Conservation (phyloP, 2,329 filamentous ascomycete genomes). For the Fusarium cicatricum region DNA sequence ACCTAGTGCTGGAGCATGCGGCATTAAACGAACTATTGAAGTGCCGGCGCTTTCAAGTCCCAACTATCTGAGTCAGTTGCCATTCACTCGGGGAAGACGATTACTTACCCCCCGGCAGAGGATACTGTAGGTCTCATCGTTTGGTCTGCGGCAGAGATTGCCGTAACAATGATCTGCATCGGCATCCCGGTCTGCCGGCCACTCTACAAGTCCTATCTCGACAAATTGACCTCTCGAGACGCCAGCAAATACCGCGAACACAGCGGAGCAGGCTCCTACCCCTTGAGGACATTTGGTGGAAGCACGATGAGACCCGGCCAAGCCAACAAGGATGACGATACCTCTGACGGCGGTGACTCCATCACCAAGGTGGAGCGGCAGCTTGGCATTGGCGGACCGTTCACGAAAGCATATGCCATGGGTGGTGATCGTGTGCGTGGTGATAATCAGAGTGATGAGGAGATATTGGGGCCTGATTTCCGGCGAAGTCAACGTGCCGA, state of each 20-base stretch:
- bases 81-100: not conserved
- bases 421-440: not conserved
- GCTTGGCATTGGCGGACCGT: constrained; percentile 1
- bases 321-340: not conserved
- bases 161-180: constrained; percentile 52
- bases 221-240: constrained; percentile 34
- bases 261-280: constrained; percentile 20
- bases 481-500: constrained; percentile 15
- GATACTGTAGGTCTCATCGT: constrained; percentile 48
- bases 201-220: constrained; percentile 43
- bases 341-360: constrained; percentile 6
- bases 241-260: constrained; percentile 30
- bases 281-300: constrained; percentile 29
- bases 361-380: constrained; percentile 17
- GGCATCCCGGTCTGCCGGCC: constrained; percentile 52
- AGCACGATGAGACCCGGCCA: constrained; percentile 3
- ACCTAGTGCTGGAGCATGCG: constrained; percentile 41
- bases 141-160: constrained; percentile 51
- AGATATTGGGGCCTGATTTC: constrained; percentile 32
- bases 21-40: constrained; percentile 42
- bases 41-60: constrained; percentile 41
- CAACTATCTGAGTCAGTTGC: constrained; percentile 31
- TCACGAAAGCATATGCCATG: constrained; percentile 16
- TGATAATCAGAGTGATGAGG: constrained; percentile 33
- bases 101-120: constrained; percentile 38